A percentile compares a stretch with the other conserved stretches of the same genome.
These are phyloP conservation scores for Cardiospermum halicacabum DNA, from an alignment of 345 rosid species.

Conservation along the genomic window DNA sequence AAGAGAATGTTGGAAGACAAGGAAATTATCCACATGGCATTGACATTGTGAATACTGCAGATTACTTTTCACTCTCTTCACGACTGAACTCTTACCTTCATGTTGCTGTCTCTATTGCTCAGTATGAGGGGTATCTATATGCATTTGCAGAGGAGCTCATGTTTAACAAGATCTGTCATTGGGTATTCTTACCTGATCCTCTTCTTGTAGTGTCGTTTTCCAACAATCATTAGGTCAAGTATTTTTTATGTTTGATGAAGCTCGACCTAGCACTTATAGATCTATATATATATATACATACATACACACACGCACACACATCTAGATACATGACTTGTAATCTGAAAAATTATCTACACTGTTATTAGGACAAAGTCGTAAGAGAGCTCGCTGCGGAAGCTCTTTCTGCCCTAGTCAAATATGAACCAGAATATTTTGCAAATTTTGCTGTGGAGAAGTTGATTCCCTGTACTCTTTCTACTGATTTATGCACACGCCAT, in stretches of 20 bases:
- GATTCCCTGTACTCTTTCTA: conserved; percentile 75
- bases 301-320: not conserved
- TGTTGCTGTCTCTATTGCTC: conserved; percentile 76
- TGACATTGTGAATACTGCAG: conserved; percentile 91
- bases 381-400: conserved; percentile 90
- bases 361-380: conserved; percentile 76
- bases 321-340: not conserved
- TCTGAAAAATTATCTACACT: conserved; percentile 8
- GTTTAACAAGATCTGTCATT: conserved; percentile 79
- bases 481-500: conserved; percentile 89
- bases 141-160: conserved; percentile 91
- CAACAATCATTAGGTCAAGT: not conserved
- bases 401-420: conserved; percentile 83
- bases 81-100: conserved; percentile 75
- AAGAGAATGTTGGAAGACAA: conserved; percentile 98
- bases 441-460: conserved; percentile 62
- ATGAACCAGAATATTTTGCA: conserved; percentile 66
- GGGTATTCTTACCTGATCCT: conserved; percentile 49
- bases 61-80: conserved; percentile 95
- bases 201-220: not conserved
- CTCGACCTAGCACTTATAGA: not conserved
- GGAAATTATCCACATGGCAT: conserved; percentile 96
- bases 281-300: not conserved
- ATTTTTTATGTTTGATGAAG: conserved; percentile 6
- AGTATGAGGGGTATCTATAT: conserved; percentile 76